Evolutionary conservation across 129 eudicot genomes (phyloP).

Genomic region (Saussurea involucrata): DNA sequence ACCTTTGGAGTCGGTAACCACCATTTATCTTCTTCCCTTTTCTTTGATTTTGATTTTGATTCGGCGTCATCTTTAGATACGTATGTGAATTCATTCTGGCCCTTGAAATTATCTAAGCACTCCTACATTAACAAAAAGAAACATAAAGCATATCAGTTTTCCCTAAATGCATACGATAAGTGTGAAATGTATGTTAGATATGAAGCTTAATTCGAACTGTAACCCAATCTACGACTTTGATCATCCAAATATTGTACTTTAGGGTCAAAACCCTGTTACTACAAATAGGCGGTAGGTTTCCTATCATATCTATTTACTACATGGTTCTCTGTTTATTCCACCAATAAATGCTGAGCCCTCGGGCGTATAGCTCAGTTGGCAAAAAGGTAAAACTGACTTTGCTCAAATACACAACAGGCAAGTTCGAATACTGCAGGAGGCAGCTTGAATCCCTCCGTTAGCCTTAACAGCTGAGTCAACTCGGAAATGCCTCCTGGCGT

Average conservation of each 20-base stretch:
- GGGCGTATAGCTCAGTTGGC: not conserved
- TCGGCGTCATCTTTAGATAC: slow-evolving; percentile 49
- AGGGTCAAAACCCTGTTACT: not conserved
- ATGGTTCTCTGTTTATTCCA: not conserved
- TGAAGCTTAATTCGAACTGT: not conserved
- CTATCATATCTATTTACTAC: not conserved
- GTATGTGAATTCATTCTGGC: slow-evolving; percentile 73
- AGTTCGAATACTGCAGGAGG: not conserved
- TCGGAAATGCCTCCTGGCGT: not conserved
- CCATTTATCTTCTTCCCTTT: slow-evolving; percentile 82
- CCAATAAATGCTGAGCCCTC: not conserved
- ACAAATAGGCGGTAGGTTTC: not conserved
- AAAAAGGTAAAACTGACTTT: not conserved
- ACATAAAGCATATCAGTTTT: not conserved
- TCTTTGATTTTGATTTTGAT: slow-evolving; percentile 30
- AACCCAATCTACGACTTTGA: not conserved
- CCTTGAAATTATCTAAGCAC: slow-evolving; percentile 76
- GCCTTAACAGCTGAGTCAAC: not conserved
- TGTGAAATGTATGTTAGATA: not conserved
- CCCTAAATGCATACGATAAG: not conserved
- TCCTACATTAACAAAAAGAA: slow-evolving; percentile 40
- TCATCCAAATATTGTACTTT: not conserved
- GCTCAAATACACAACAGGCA: not conserved
- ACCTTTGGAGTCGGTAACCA: slow-evolving; percentile 93
- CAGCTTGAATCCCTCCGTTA: not conserved